Percentiles rank a stretch among this genome's conserved stretches.
Conservation (phyloP, 1,139 yeast species). For the Kurtzmaniella natalensis region DNA sequence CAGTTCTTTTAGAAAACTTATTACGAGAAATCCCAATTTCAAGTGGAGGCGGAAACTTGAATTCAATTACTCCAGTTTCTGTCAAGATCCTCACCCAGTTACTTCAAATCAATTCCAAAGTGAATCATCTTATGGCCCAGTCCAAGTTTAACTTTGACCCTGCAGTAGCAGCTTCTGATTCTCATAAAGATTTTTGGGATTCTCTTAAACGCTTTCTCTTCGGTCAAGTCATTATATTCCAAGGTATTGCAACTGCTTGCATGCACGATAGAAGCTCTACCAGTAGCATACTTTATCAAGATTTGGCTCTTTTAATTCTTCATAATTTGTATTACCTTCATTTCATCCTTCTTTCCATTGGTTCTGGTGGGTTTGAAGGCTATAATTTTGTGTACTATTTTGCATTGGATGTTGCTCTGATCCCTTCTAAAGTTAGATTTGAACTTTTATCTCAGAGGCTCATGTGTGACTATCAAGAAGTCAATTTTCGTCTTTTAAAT, state of each 20-base stretch:
- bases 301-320: conserved; percentile 34
- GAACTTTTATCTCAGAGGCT: conserved; percentile 37
- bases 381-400: conserved; percentile 62
- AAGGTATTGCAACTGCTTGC: conserved; percentile 46
- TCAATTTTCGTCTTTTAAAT: conserved; percentile 33
- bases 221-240: conserved; percentile 49
- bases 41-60: conserved; percentile 13
- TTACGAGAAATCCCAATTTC: conserved; percentile 18
- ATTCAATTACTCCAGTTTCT: conserved; percentile 13
- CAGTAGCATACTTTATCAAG: conserved; percentile 17
- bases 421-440: conserved; percentile 20
- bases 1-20: conserved; percentile 41
- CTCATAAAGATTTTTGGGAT: conserved; percentile 20
- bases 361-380: conserved; percentile 67
- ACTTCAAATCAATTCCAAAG: conserved; percentile 22
- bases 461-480: conserved; percentile 36
- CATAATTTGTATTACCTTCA: conserved; percentile 49
- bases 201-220: conserved; percentile 44
- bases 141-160: conserved; percentile 19
- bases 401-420: conserved; percentile 41
- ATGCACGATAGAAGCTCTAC: background rate
- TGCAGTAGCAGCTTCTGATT: conserved; percentile 9
- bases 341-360: conserved; percentile 55
- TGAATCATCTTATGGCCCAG: conserved; percentile 21
- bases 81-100: conserved; percentile 17